Percentiles rank a stretch among this genome's conserved stretches.
These are phyloP conservation scores for Agaricus subrufescens DNA, from an alignment of 768 basidiomycete genomes.

Conservation along the genomic window DNA sequence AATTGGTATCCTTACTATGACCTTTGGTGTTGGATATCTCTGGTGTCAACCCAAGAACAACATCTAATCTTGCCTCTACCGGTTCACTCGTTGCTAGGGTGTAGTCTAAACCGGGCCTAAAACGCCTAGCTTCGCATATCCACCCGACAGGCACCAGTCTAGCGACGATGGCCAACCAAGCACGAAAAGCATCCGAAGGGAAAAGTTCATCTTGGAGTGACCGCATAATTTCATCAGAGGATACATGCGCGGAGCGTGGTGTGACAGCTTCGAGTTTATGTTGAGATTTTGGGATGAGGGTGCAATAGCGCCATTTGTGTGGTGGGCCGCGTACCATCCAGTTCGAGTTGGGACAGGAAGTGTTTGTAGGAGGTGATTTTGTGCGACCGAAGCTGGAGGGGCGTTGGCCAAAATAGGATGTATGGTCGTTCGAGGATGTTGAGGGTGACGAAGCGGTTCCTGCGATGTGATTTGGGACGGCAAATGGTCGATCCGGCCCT, in stretches of 20 bases:
- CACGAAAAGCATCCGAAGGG: constrained; percentile 76
- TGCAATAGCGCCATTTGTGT: constrained; percentile 91
- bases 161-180: constrained; percentile 80
- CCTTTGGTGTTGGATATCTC: constrained; percentile 23
- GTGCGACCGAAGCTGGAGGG: neutral
- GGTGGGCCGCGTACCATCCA: constrained; percentile 87
- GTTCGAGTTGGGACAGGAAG: constrained; percentile 13
- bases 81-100: constrained; percentile 88
- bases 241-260: constrained; percentile 47
- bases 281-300: constrained; percentile 37
- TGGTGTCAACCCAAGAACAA: constrained; percentile 84
- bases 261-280: constrained; percentile 38
- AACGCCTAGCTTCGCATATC: constrained; percentile 77
- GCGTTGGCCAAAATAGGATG: neutral
- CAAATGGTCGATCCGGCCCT: constrained; percentile 42
- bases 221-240: constrained; percentile 56
- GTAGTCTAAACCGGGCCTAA: constrained; percentile 92
- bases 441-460: constrained; percentile 29
- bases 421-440: neutral
- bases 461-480: constrained; percentile 63
- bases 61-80: constrained; percentile 78
- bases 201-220: constrained; percentile 75
- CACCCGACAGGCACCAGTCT: constrained; percentile 68
- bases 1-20: constrained; percentile 36
- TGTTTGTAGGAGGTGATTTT: neutral